phyloP scores from a whole-genome alignment of 2,329 filamentous ascomycete species.

The Sordariomycetes sp. region DNA sequence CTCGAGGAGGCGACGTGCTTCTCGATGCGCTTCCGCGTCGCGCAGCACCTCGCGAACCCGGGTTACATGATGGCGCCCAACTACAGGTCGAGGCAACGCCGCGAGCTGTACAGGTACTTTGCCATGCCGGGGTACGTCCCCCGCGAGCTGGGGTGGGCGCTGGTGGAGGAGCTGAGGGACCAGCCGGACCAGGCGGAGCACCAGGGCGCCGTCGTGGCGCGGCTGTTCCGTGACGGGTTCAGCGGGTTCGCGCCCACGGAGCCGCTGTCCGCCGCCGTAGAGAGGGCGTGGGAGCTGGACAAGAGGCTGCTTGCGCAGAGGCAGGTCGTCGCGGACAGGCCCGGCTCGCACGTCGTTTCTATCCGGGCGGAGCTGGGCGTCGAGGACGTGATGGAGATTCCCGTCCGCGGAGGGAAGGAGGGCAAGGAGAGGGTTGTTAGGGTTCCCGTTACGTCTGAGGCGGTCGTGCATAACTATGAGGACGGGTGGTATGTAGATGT shows the following conservation, averaged over 20 bases:
- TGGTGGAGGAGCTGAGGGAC: not conserved
- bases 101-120: not conserved
- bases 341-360: conserved; percentile 3
- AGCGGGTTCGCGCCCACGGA: conserved; percentile 1
- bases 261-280: conserved; percentile 2
- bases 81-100: not conserved
- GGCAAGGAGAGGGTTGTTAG: not conserved
- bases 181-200: not conserved
- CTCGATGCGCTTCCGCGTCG: conserved; percentile 14
- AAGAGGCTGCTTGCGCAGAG: not conserved
- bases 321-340: not conserved
- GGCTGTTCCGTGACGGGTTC: not conserved
- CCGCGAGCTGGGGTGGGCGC: not conserved
- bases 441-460: not conserved
- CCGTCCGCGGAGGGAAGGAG: not conserved
- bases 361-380: not conserved
- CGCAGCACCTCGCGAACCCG: conserved; percentile 5
- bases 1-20: conserved; percentile 11
- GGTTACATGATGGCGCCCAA: conserved; percentile 1
- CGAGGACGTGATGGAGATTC: conserved; percentile 2
- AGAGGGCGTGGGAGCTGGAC: conserved; percentile 2
- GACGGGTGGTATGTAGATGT: conserved; percentile 1
- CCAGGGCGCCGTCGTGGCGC: conserved; percentile 4
- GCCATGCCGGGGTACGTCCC: conserved; percentile 6
- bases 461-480: not conserved